phyloP scores from a whole-genome alignment of 495 filamentous ascomycete species.

The Tuber aestivum region DNA sequence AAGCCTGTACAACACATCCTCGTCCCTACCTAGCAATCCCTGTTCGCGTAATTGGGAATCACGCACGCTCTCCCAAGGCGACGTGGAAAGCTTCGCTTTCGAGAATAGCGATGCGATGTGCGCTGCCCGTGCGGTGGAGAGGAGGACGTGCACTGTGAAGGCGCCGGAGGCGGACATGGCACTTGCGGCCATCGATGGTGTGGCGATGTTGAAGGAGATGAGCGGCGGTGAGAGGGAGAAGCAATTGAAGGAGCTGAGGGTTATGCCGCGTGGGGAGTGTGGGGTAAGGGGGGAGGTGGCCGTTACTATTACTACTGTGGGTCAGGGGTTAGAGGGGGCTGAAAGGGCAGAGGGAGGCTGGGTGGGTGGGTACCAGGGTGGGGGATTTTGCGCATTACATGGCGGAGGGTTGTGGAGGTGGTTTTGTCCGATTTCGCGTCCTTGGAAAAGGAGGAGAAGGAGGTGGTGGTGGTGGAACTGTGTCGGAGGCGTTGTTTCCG shows the following conservation, averaged over 20 bases:
- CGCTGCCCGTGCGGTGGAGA: conserved; percentile 29
- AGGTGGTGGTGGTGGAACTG: neutral
- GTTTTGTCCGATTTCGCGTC: neutral
- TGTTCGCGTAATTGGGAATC: neutral
- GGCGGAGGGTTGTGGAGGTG: conserved; percentile 20
- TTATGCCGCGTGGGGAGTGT: conserved; percentile 35
- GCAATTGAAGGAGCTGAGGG: conserved; percentile 41
- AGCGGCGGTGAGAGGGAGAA: conserved; percentile 39
- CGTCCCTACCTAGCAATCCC: conserved; percentile 22
- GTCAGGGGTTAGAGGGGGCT: neutral
- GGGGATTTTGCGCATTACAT: conserved; percentile 35
- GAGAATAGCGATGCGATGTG: conserved; percentile 32
- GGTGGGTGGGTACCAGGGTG: conserved; percentile 26
- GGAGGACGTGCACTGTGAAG: conserved; percentile 36
- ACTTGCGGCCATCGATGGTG: conserved; percentile 32
- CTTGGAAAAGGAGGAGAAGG: neutral
- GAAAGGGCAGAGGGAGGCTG: neutral
- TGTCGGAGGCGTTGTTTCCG: neutral
- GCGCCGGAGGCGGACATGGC: conserved; percentile 23
- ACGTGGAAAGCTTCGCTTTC: conserved; percentile 10
- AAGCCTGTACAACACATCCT: conserved; percentile 38
- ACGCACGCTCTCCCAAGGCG: conserved; percentile 4
- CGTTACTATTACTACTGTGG: conserved; percentile 39
- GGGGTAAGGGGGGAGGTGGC: conserved; percentile 9
- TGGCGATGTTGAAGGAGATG: conserved; percentile 42